These are phyloP conservation scores for Aquilaria malaccensis DNA, from an alignment of 345 rosid species.

Conservation along the genomic window DNA sequence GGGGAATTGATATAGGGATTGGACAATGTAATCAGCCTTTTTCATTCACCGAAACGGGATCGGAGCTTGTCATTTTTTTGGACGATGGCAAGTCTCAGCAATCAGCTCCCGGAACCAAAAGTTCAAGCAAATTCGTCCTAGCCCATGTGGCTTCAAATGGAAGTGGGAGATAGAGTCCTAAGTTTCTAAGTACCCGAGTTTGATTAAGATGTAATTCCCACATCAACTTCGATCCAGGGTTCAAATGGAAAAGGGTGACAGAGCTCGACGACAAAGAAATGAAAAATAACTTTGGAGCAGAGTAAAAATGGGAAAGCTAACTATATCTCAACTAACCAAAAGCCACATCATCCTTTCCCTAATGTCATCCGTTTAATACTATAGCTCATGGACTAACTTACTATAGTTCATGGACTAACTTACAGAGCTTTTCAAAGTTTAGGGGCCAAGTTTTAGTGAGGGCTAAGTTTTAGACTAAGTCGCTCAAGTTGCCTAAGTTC, in stretches of 20 bases:
- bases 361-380: too few species aligned
- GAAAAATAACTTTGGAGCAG: constrained; percentile 6
- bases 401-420: too few species aligned
- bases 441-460: too few species aligned
- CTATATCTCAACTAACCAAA: too few species aligned
- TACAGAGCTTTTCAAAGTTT: too few species aligned
- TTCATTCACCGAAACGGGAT: constrained; percentile 13
- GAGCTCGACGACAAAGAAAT: not conserved
- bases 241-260: too few species aligned
- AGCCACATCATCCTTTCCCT: too few species aligned
- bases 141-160: constrained; percentile 47
- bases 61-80: too few species aligned
- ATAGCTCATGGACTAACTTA: too few species aligned
- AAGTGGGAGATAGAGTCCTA: constrained; percentile 25
- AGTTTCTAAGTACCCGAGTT: constrained; percentile 28
- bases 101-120: constrained; percentile 9
- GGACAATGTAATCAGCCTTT: constrained; percentile 47
- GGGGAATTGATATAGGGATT: constrained; percentile 90
- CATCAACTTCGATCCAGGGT: constrained; percentile 49
- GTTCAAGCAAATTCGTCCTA: constrained; percentile 27
- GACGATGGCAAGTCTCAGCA: too few species aligned
- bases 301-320: not conserved
- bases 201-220: constrained; percentile 57
- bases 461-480: too few species aligned
- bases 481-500: too few species aligned